phyloP scores from a whole-genome alignment of 331 rosid species.

The Erythrophleum ivorense region DNA sequence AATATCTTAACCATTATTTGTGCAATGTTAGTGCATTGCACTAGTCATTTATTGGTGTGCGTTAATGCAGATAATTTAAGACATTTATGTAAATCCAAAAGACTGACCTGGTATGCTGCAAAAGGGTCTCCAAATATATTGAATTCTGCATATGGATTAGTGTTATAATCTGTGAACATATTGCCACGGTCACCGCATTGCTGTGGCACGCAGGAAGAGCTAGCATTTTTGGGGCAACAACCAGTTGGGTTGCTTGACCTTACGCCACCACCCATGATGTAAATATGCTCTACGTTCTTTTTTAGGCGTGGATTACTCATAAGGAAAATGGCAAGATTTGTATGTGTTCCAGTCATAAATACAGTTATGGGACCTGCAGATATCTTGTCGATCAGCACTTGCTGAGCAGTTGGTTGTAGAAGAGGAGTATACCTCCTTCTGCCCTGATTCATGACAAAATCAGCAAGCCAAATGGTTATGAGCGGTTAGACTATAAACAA shows the following conservation, averaged over 20 bases:
- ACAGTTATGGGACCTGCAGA: conserved; percentile 83
- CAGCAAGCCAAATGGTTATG: conserved; percentile 32
- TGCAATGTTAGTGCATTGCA: too few relatives aligned
- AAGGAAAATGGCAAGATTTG: conserved; percentile 81
- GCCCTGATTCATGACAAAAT: conserved; percentile 44
- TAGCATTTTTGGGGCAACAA: conserved; percentile 67
- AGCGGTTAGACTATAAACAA: background rate
- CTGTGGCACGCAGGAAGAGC: conserved; percentile 56
- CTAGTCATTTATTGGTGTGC: background rate
- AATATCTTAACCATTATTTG: too few relatives aligned
- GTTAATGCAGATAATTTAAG: background rate
- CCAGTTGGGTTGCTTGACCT: conserved; percentile 77
- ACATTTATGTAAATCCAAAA: background rate
- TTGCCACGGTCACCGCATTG: conserved; percentile 86
- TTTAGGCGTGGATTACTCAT: conserved; percentile 78
- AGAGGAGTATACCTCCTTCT: conserved; percentile 75
- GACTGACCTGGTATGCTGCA: conserved; percentile 84
- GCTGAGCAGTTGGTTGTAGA: conserved; percentile 74
- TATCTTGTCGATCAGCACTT: conserved; percentile 84
- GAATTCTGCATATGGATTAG: conserved; percentile 93
- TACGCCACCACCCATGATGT: conserved; percentile 89
- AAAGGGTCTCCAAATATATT: conserved; percentile 93
- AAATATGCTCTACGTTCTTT: conserved; percentile 78
- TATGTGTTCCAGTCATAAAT: conserved; percentile 70
- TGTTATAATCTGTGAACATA: conserved; percentile 61